Evolutionary conservation across 495 filamentous ascomycete species (phyloP).

Genomic region (Venustampulla echinocandica): DNA sequence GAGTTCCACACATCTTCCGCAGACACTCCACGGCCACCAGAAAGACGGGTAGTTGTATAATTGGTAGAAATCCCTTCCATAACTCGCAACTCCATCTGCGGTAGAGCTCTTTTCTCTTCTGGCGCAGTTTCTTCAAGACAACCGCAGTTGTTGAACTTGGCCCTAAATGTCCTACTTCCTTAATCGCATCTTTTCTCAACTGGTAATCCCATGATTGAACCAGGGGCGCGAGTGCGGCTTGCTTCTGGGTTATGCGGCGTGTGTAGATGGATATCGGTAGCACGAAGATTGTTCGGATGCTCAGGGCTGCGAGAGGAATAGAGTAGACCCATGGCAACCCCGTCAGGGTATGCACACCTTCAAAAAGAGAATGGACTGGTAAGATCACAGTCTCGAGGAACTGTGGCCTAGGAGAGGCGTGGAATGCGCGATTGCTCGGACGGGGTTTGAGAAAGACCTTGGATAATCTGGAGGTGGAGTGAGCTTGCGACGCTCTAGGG

Average conservation of each 20-base stretch:
- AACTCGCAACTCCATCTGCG: conserved; percentile 36
- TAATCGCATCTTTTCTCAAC: conserved; percentile 9
- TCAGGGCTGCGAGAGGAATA: conserved; percentile 60
- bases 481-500: conserved; percentile 4
- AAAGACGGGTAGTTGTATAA: conserved; percentile 58
- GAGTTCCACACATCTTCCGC: conserved; percentile 52
- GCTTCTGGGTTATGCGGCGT: conserved; percentile 33
- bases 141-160: conserved; percentile 19
- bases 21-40: conserved; percentile 58
- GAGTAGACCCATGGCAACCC: conserved; percentile 60
- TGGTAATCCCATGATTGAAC: conserved; percentile 36
- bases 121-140: conserved; percentile 21
- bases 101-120: conserved; percentile 32
- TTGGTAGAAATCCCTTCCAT: conserved; percentile 38
- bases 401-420: conserved; percentile 25
- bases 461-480: conserved; percentile 9
- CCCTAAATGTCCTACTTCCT: conserved; percentile 16
- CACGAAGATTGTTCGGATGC: conserved; percentile 50
- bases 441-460: conserved; percentile 17
- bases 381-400: conserved; percentile 44
- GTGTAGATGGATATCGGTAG: conserved; percentile 51
- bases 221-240: conserved; percentile 40
- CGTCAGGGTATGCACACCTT: conserved; percentile 50
- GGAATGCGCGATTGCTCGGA: conserved; percentile 20
- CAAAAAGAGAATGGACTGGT: conserved; percentile 46